Evolutionary conservation across 192 early-diverging fungal genomes (phyloP).

Genomic region (Backusella luteola): DNA sequence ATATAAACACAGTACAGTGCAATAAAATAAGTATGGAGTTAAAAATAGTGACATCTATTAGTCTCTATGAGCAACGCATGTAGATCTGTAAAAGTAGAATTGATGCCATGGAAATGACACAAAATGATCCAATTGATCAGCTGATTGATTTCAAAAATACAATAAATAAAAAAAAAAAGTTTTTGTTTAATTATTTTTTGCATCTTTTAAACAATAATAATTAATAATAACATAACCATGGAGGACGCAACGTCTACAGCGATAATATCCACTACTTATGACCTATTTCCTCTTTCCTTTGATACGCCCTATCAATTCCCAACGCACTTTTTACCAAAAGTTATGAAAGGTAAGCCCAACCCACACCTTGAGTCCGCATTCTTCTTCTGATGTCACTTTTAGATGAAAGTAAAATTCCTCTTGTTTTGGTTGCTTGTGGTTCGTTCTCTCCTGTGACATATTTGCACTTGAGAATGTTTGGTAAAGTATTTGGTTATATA

Average conservation of each 20-base stretch:
- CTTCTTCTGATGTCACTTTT: background rate
- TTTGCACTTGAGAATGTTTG: conserved; percentile 98
- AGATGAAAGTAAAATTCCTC: conserved; percentile 71
- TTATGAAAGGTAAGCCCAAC: conserved; percentile 14
- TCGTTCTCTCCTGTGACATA: conserved; percentile 98
- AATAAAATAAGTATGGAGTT: too few species aligned
- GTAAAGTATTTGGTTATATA: conserved; percentile 47
- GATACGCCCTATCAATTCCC: conserved; percentile 20
- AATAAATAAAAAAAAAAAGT: background rate
- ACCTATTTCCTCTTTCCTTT: conserved; percentile 5
- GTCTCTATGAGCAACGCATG: too few species aligned
- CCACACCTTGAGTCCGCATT: background rate
- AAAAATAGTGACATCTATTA: too few species aligned
- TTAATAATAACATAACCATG: background rate
- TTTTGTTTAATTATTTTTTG: background rate
- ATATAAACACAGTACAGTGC: background rate
- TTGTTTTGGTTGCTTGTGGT: conserved; percentile 95
- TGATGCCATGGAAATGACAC: too few species aligned
- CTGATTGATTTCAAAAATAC: background rate
- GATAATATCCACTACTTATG: background rate
- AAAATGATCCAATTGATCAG: background rate
- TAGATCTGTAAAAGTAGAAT: too few species aligned
- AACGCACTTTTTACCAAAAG: conserved; percentile 8
- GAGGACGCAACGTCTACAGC: background rate
- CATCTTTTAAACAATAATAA: background rate